Conservation (phyloP, 1,284 basidiomycete genomes). For the Rhodofomes roseus region DNA sequence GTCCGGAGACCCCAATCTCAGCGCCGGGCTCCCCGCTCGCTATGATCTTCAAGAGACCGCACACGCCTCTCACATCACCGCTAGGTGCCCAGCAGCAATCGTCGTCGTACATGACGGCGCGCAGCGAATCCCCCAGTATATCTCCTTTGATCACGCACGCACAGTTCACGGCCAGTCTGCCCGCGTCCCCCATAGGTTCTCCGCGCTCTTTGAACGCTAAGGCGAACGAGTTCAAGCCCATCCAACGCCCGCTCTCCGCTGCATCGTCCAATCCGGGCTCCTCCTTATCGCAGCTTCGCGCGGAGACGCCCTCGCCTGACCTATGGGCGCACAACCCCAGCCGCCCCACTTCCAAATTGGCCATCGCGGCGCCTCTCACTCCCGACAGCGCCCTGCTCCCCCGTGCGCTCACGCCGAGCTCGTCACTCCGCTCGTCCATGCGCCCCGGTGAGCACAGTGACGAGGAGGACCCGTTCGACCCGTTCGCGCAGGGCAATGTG, state of each 20-base stretch:
- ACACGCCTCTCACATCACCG: conserved; percentile 72
- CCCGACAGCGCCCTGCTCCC: conserved; percentile 66
- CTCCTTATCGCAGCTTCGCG: conserved; percentile 49
- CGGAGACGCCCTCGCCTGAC: conserved; percentile 77
- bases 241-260: conserved; percentile 71
- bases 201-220: conserved; percentile 61
- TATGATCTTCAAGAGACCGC: conserved; percentile 69
- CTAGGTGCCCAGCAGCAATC: conserved; percentile 50
- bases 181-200: conserved; percentile 49
- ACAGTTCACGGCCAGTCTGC: conserved; percentile 69
- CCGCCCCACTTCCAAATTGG: conserved; percentile 77
- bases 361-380: conserved; percentile 83
- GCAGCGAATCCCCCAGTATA: conserved; percentile 58
- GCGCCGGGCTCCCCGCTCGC: conserved; percentile 67
- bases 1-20: conserved; percentile 72
- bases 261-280: conserved; percentile 63
- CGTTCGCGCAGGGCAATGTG: conserved; percentile 49
- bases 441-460: conserved; percentile 54
- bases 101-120: conserved; percentile 56
- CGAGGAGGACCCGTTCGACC: conserved; percentile 75
- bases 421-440: conserved; percentile 58
- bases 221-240: conserved; percentile 64
- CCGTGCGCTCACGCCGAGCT: conserved; percentile 48
- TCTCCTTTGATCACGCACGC: conserved; percentile 67
- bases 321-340: conserved; percentile 75